These are phyloP conservation scores for Wickerhamomyces kurtzmanii DNA, from an alignment of 805 yeast species.

Conservation along the genomic window DNA sequence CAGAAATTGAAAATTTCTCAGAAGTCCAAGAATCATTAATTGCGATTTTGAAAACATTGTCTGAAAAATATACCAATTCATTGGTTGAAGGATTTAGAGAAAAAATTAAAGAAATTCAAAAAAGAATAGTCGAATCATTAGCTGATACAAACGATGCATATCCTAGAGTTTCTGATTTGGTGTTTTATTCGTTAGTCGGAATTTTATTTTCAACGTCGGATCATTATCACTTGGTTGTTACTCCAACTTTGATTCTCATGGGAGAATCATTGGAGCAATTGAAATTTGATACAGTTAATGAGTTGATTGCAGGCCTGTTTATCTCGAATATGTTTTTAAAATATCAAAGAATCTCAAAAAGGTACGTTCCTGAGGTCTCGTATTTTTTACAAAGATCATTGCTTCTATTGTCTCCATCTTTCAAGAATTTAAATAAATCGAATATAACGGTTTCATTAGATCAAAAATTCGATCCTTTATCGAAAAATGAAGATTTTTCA, in stretches of 20 bases:
- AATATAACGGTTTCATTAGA: slow-evolving; percentile 7
- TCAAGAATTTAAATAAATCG: slow-evolving; percentile 5
- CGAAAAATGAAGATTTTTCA: slow-evolving; percentile 4
- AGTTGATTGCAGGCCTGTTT: slow-evolving; percentile 50
- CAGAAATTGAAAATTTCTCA: slow-evolving; percentile 24
- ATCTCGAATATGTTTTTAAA: slow-evolving; percentile 54
- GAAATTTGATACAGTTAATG: slow-evolving; percentile 26
- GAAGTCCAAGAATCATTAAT: slow-evolving; percentile 32
- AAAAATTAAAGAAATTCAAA: slow-evolving; percentile 45
- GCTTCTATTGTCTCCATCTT: slow-evolving; percentile 30
- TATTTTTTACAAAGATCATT: slow-evolving; percentile 47
- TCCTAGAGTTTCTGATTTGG: slow-evolving; percentile 43
- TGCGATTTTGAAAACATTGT: slow-evolving; percentile 39
- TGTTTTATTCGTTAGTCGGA: slow-evolving; percentile 66
- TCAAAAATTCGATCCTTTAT: slow-evolving; percentile 16
- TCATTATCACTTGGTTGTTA: slow-evolving; percentile 84
- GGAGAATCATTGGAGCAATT: slow-evolving; percentile 57
- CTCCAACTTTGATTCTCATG: slow-evolving; percentile 71
- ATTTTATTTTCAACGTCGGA: slow-evolving; percentile 87
- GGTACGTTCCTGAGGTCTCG: slow-evolving; percentile 74
- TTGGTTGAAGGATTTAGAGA: slow-evolving; percentile 55
- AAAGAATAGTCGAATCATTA: slow-evolving; percentile 27
- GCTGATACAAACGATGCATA: slow-evolving; percentile 21
- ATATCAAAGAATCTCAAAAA: slow-evolving; percentile 73
- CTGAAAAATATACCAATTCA: slow-evolving; percentile 55